A percentile compares a stretch with the other conserved stretches of the same genome.
Evolutionary conservation across 805 yeast genomes (phyloP).

Genomic region (Spathaspora passalidarum): DNA sequence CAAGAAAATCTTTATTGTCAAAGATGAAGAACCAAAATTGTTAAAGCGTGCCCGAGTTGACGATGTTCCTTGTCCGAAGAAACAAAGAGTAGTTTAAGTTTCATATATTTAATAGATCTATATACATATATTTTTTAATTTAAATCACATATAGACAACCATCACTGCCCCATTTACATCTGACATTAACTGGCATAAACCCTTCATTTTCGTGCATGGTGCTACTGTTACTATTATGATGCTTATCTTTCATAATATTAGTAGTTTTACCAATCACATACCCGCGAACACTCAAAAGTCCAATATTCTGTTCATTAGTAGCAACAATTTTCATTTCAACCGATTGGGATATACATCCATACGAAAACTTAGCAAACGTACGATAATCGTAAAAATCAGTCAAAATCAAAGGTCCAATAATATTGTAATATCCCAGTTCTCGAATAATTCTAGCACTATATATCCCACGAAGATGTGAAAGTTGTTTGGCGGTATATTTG

Average conservation of each 20-base stretch:
- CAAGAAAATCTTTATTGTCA: constrained; percentile 21
- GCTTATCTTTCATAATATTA: constrained; percentile 11
- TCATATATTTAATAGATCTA: neutral
- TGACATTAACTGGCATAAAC: constrained; percentile 44
- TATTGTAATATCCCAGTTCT: constrained; percentile 45
- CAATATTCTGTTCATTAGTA: constrained; percentile 37
- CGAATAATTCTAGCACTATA: constrained; percentile 45
- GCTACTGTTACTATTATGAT: neutral
- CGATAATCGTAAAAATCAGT: constrained; percentile 66
- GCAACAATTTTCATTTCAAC: constrained; percentile 55
- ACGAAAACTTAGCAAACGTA: constrained; percentile 34
- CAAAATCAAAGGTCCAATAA: constrained; percentile 56
- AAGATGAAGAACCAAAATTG: constrained; percentile 1
- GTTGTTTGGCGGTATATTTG: neutral
- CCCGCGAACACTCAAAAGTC: constrained; percentile 58
- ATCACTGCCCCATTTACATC: constrained; percentile 65
- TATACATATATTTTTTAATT: neutral
- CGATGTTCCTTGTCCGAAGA: neutral
- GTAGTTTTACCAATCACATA: constrained; percentile 57
- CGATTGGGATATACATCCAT: constrained; percentile 60
- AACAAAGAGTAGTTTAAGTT: neutral
- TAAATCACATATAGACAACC: constrained; percentile 59
- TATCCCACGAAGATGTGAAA: neutral
- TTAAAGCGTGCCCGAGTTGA: neutral
- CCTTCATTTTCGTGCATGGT: constrained; percentile 21